Percentiles rank a stretch among this genome's conserved stretches.
phyloP scores from a whole-genome alignment of 2,329 filamentous ascomycete species.

The Fusarium sp. region DNA sequence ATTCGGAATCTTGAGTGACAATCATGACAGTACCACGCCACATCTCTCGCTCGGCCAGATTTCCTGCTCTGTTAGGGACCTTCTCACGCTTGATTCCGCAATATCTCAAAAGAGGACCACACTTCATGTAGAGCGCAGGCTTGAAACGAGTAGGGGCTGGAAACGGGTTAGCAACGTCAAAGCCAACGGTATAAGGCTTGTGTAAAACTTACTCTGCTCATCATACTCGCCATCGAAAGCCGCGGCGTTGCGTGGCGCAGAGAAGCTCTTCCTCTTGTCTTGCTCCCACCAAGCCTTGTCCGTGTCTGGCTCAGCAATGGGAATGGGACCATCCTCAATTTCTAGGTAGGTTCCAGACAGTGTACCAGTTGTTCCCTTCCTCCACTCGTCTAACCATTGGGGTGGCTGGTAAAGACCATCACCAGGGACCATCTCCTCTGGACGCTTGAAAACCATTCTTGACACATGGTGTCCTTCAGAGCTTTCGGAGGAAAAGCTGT shows the following conservation, averaged over 20 bases:
- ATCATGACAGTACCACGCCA: slow-evolving; percentile 98
- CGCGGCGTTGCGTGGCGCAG: slow-evolving; percentile 66
- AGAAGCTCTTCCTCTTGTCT: slow-evolving; percentile 58
- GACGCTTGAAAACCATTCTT: slow-evolving; percentile 56
- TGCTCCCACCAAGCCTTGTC: slow-evolving; percentile 83
- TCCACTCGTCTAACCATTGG: slow-evolving; percentile 77
- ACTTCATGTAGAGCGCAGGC: slow-evolving; percentile 85
- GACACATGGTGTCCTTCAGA: slow-evolving; percentile 54
- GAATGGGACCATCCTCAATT: slow-evolving; percentile 58
- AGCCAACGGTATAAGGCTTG: background rate
- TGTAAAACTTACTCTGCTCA: slow-evolving; percentile 62
- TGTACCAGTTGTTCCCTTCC: slow-evolving; percentile 71
- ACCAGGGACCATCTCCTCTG: slow-evolving; percentile 58
- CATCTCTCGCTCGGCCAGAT: slow-evolving; percentile 72
- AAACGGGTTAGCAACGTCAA: slow-evolving; percentile 21
- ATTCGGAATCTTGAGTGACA: slow-evolving; percentile 86
- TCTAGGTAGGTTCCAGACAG: slow-evolving; percentile 70
- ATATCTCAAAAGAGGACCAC: slow-evolving; percentile 90
- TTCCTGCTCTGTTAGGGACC: slow-evolving; percentile 47
- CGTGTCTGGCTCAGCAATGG: slow-evolving; percentile 55
- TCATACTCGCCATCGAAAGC: slow-evolving; percentile 76
- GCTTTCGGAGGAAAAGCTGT: slow-evolving; percentile 46
- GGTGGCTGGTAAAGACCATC: slow-evolving; percentile 69
- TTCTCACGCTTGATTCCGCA: slow-evolving; percentile 81
- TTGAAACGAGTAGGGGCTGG: slow-evolving; percentile 78